phyloP scores from a whole-genome alignment of 768 basidiomycete species.

The Coprinellus aureogranulatus region DNA sequence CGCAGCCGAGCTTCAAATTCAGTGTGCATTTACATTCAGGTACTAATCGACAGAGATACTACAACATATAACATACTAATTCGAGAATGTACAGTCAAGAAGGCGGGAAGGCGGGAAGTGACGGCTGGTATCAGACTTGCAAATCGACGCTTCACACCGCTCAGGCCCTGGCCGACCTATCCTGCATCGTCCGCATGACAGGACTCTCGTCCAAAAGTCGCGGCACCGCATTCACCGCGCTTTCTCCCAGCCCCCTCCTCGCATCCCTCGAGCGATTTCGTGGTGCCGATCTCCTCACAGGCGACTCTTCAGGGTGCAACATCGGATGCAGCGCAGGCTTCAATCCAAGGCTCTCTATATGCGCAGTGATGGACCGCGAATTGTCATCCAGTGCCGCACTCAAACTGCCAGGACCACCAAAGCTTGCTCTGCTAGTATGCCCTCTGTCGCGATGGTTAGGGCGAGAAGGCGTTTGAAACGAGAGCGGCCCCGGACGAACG shows the following conservation, averaged over 20 bases:
- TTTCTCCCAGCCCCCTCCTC: slow-evolving; percentile 2
- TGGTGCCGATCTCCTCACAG: slow-evolving; percentile 5
- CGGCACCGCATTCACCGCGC: not conserved
- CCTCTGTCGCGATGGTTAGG: slow-evolving; percentile 10
- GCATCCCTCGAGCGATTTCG: slow-evolving; percentile 1
- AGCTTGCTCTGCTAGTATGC: slow-evolving; percentile 28
- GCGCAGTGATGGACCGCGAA: slow-evolving; percentile 1
- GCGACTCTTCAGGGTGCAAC: slow-evolving; percentile 10
- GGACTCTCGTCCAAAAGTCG: slow-evolving; percentile 32
- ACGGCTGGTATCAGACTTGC: too few species aligned
- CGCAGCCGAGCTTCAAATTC: too few species aligned
- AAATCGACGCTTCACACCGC: too few species aligned
- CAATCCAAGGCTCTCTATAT: slow-evolving; percentile 2
- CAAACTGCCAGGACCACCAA: slow-evolving; percentile 27
- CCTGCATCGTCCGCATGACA: slow-evolving; percentile 24
- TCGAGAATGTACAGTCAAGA: too few species aligned
- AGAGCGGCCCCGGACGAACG: slow-evolving; percentile 36
- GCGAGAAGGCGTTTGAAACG: slow-evolving; percentile 54
- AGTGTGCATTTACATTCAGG: too few species aligned
- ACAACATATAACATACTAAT: too few species aligned
- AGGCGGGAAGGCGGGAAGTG: too few species aligned
- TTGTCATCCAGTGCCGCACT: slow-evolving; percentile 31
- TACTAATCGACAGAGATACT: too few species aligned
- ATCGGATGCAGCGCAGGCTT: too few species aligned
- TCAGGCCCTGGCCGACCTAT: slow-evolving; percentile 1